Evolutionary conservation across 2,329 filamentous ascomycete genomes (phyloP).

Genomic region (Fusarium sp.): DNA sequence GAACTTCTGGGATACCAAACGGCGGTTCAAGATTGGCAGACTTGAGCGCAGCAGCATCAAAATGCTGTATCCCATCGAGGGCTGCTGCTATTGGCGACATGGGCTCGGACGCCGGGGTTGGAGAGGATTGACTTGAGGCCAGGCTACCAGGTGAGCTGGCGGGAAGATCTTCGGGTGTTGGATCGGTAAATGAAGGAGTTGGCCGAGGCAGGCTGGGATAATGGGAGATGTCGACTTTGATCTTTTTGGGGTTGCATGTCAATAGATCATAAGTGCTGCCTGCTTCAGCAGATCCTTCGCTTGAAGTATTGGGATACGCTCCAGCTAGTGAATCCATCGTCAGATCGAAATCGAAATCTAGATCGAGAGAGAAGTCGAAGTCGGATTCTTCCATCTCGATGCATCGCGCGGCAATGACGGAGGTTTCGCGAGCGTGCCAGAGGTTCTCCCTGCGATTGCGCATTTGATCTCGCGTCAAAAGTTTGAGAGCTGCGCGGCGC

Average conservation of each 20-base stretch:
- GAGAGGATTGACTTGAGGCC: conserved; percentile 10
- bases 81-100: conserved; percentile 31
- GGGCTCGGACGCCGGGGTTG: conserved; percentile 9
- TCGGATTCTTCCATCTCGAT: conserved; percentile 55
- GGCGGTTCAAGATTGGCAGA: conserved; percentile 41
- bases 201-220: conserved; percentile 29
- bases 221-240: conserved; percentile 24
- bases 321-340: background rate
- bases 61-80: conserved; percentile 34
- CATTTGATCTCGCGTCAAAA: conserved; percentile 52
- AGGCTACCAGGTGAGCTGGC: background rate
- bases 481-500: conserved; percentile 54
- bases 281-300: conserved; percentile 2
- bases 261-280: background rate
- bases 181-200: conserved; percentile 34
- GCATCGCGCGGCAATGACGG: conserved; percentile 52
- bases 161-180: conserved; percentile 9
- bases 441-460: conserved; percentile 56
- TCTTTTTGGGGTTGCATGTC: conserved; percentile 4
- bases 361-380: background rate
- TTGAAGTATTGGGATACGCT: background rate
- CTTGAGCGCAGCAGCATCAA: conserved; percentile 26
- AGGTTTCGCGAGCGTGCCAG: conserved; percentile 54
- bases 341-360: background rate
- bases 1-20: conserved; percentile 46